Conservation (phyloP, 1,284 basidiomycete genomes). For the Malassezia obtusa region DNA sequence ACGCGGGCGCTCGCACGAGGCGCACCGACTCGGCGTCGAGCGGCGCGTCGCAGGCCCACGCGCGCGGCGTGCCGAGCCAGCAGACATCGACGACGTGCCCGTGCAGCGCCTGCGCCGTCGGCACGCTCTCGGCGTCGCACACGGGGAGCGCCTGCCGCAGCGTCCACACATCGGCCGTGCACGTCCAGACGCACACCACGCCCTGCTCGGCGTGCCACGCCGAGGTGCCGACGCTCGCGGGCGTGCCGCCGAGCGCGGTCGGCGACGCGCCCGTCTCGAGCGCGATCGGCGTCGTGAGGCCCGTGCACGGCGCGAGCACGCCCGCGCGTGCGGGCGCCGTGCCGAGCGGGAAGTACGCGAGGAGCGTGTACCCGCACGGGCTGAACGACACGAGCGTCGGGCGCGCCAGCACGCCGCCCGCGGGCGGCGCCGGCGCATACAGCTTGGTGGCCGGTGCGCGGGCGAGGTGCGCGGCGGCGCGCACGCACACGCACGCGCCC, state of each 20-base stretch:
- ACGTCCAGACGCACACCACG: conserved; percentile 13
- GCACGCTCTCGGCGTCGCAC: neutral
- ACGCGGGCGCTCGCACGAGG: neutral
- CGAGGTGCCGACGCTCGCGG: neutral
- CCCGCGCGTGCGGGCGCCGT: neutral
- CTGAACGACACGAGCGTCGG: conserved; percentile 8
- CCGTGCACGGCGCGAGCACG: neutral
- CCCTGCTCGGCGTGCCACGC: conserved; percentile 1
- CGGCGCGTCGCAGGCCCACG: neutral
- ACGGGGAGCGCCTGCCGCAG: conserved; percentile 7
- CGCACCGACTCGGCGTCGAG: neutral
- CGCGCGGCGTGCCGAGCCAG: conserved; percentile 9
- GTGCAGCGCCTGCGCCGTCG: neutral
- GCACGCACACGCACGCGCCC: conserved; percentile 5
- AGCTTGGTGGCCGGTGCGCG: neutral
- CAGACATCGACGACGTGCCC: neutral
- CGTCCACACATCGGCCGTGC: neutral
- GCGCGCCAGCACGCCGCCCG: neutral
- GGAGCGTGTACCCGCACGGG: conserved; percentile 12
- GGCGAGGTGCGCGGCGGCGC: neutral
- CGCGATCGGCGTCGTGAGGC: neutral
- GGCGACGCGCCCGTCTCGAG: neutral
- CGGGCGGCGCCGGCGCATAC: neutral
- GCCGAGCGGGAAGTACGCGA: conserved; percentile 10
- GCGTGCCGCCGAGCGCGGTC: neutral